Base-by-base conservation (phyloP, 139 green algal genomes). In the Monoraphidium neglectum region DNA sequence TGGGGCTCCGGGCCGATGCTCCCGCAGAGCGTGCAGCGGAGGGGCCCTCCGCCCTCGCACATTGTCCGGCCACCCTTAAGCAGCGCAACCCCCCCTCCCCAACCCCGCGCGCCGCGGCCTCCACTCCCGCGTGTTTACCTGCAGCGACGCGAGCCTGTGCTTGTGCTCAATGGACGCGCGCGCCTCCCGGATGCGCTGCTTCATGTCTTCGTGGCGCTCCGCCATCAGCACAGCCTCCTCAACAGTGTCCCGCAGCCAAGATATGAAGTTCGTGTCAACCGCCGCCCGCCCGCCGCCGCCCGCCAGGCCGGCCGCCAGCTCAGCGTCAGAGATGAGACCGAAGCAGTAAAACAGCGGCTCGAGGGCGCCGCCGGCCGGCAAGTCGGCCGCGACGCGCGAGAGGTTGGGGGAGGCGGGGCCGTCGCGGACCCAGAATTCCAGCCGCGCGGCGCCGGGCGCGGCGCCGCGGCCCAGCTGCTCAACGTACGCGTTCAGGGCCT, bases 281-380 rank as follows among this genome's bases (percentile, higher is more conserved):
- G 70, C 75, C 6, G 23, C 16, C 13, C 24, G 68, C 16, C 54
- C 43, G 30, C 64, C 40, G 40, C 12, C 47, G 47, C 30, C 15
- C 6, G 47, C 16, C 43, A 68, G 37, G 1, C 85, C 86, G 38
- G 68, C 57, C 21, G 28, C 46, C 36, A 95, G 83, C 59, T 95
- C 90, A 60, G 94, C 88, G 4, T 87, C 82, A 0, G 84, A 88
- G 56, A 97, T 94, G 28, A 97, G 86, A 0, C 88, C 90, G 80
- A 97, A 97, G 4, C 93, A 84, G 46, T 83, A 87, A 70, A 97
- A 96, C 5, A 97, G 86, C 0, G 93, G 92, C 4, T 78, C 86
- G 28, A 97, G 83, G 38, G 84, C 92, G 35, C 93, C 93, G 13
- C 73, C 87, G 28, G 83, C 78, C 2, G 83, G 78, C 37, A 97